Percentiles rank a stretch among this genome's conserved stretches.
Conservation (phyloP, 108 stramenopile species). For the Skeletonema potamos region DNA sequence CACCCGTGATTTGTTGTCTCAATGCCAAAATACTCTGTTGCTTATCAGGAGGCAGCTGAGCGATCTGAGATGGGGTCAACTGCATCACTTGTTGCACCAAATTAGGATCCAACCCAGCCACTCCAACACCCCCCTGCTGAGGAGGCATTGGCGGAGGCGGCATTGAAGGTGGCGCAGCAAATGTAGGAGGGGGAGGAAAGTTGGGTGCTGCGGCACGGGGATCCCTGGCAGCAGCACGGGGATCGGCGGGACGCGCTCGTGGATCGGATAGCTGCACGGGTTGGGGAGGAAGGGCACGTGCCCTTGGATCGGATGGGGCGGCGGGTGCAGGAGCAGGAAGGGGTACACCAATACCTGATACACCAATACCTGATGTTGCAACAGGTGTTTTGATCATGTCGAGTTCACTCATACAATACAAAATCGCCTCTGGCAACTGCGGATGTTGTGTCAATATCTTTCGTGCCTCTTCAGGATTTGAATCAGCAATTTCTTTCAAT, state of each 20-base stretch:
- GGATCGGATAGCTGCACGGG: conserved; percentile 12
- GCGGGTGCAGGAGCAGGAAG: conserved; percentile 25
- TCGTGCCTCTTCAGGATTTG: conserved; percentile 90
- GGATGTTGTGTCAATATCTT: conserved; percentile 83
- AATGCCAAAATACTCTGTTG: conserved; percentile 84
- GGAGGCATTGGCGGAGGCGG: conserved; percentile 51
- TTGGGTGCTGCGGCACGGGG: conserved; percentile 31
- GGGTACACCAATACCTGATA: conserved; percentile 10
- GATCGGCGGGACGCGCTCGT: conserved; percentile 34
- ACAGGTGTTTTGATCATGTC: conserved; percentile 90
- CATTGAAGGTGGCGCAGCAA: conserved; percentile 21
- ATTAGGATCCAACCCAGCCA: conserved; percentile 72
- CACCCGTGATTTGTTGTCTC: conserved; percentile 78
- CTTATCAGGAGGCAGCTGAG: conserved; percentile 86
- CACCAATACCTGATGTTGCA: conserved; percentile 34
- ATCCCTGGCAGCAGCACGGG: conserved; percentile 29
- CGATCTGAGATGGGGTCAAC: conserved; percentile 76
- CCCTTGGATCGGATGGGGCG: conserved; percentile 54
- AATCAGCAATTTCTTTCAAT: conserved; percentile 88
- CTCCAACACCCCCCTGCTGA: conserved; percentile 21
- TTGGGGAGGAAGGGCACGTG: conserved; percentile 35
- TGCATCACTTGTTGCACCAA: conserved; percentile 91
- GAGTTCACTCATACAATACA: conserved; percentile 83
- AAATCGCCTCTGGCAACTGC: conserved; percentile 88
- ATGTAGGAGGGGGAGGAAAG: conserved; percentile 31